These are phyloP conservation scores for Graphilbum ipis-grandicollis DNA, from an alignment of 2,329 filamentous ascomycete species.

Conservation along the genomic window DNA sequence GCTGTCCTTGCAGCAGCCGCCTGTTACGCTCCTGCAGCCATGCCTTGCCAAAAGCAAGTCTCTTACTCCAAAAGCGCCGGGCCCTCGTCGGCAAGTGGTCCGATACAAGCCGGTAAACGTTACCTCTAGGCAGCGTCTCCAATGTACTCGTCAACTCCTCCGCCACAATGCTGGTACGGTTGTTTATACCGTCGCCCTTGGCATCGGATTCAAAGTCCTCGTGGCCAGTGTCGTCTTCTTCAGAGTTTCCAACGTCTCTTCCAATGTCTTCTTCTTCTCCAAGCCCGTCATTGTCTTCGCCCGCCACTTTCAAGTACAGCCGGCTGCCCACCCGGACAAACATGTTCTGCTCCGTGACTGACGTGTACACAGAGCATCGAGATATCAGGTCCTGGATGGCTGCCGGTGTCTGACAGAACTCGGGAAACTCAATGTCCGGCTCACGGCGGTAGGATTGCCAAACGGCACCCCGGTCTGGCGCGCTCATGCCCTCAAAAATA, in stretches of 20 bases:
- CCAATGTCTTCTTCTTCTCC: not conserved
- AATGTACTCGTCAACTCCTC: too few species aligned
- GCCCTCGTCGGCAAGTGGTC: conserved; percentile 2
- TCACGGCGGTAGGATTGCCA: conserved; percentile 44
- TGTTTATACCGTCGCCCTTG: too few species aligned
- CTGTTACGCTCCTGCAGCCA: conserved; percentile 3
- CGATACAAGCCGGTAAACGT: conserved; percentile 1
- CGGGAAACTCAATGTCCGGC: conserved; percentile 35
- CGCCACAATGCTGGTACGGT: too few species aligned
- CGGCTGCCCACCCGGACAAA: conserved; percentile 7
- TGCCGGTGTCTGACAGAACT: conserved; percentile 17
- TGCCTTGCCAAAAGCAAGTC: not conserved
- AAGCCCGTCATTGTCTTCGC: not conserved
- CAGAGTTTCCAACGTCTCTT: too few species aligned
- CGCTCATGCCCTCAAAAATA: conserved; percentile 41
- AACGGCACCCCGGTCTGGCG: conserved; percentile 35
- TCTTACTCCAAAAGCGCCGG: conserved; percentile 1
- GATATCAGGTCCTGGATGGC: conserved; percentile 6
- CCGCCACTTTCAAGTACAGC: conserved; percentile 7
- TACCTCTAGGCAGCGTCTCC: not conserved
- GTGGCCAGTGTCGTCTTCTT: not conserved
- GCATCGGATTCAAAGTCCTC: too few species aligned
- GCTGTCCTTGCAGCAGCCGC: not conserved
- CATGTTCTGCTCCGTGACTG: conserved; percentile 4
- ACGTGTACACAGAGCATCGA: conserved; percentile 5